Evolutionary conservation across 495 filamentous ascomycete genomes (phyloP).

Genomic region (Bombardia bombarda): DNA sequence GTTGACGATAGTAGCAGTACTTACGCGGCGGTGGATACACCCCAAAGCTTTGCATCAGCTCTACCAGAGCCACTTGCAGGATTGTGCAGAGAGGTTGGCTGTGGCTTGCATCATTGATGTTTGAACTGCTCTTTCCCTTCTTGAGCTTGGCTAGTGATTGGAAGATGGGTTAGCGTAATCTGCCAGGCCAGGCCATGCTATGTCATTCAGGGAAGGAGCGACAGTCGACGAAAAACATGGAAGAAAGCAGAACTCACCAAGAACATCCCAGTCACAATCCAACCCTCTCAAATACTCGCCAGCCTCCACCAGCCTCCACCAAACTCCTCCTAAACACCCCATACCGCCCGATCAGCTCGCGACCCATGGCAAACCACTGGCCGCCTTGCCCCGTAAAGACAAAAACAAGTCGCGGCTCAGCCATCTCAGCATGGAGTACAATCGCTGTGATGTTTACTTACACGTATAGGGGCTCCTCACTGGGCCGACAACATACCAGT

Average conservation of each 20-base stretch:
- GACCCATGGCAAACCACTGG: conserved; percentile 14
- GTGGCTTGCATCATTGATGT: background rate
- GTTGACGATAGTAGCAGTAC: conserved; percentile 42
- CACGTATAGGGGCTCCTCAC: conserved; percentile 35
- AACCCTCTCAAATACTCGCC: background rate
- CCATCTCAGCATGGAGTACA: background rate
- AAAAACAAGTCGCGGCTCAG: conserved; percentile 1
- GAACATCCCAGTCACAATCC: conserved; percentile 24
- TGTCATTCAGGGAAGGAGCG: too few species aligned
- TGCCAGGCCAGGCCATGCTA: too few species aligned
- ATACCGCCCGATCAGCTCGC: conserved; percentile 6
- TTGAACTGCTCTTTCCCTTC: background rate
- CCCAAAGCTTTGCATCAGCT: conserved; percentile 37
- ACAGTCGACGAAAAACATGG: too few species aligned
- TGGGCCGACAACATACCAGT: background rate
- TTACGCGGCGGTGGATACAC: too few species aligned
- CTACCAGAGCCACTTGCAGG: conserved; percentile 41
- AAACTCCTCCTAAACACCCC: background rate
- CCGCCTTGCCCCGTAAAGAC: background rate
- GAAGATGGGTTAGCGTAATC: too few species aligned
- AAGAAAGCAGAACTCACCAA: conserved; percentile 1
- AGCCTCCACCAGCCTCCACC: background rate
- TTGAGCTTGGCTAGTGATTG: background rate
- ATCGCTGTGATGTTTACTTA: conserved; percentile 4
- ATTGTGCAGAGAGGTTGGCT: conserved; percentile 38